phyloP scores from a whole-genome alignment of 1,284 basidiomycete genomes.

The Stygiomarasmius scandens region DNA sequence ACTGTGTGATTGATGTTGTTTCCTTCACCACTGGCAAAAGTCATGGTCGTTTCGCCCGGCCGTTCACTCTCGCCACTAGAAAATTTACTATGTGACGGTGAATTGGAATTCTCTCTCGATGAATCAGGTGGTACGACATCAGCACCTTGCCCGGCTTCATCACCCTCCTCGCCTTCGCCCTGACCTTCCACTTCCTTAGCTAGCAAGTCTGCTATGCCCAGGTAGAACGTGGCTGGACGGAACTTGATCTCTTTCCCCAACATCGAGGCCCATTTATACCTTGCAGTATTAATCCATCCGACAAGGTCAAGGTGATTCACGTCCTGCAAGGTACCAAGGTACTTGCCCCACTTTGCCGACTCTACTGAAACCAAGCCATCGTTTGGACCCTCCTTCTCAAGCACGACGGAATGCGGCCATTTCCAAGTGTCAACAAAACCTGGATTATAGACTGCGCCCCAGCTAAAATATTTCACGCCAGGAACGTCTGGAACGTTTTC shows the following conservation, averaged over 20 bases:
- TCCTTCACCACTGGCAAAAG: background rate
- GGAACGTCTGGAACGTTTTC: constrained; percentile 77
- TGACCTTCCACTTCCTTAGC: constrained; percentile 68
- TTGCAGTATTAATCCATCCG: constrained; percentile 80
- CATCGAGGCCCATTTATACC: constrained; percentile 86
- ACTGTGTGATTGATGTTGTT: background rate
- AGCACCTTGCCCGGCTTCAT: constrained; percentile 17
- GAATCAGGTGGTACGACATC: constrained; percentile 1
- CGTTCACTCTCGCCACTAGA: background rate
- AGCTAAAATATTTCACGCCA: constrained; percentile 87
- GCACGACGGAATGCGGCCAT: constrained; percentile 83
- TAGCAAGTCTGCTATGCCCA: constrained; percentile 51
- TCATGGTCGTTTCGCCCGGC: background rate
- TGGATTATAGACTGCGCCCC: constrained; percentile 89
- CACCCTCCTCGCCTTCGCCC: constrained; percentile 3
- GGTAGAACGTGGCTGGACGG: constrained; percentile 72
- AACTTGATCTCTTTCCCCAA: constrained; percentile 89
- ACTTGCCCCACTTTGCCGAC: constrained; percentile 72
- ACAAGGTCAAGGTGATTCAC: constrained; percentile 95
- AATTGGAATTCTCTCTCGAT: background rate
- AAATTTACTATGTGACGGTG: background rate
- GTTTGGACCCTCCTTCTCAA: constrained; percentile 90
- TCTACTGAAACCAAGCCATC: constrained; percentile 88
- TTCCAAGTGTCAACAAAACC: constrained; percentile 89
- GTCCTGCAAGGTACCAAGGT: constrained; percentile 24